phyloP scores from a whole-genome alignment of 1,284 basidiomycete genomes.

The Malassezia arunalokei region DNA sequence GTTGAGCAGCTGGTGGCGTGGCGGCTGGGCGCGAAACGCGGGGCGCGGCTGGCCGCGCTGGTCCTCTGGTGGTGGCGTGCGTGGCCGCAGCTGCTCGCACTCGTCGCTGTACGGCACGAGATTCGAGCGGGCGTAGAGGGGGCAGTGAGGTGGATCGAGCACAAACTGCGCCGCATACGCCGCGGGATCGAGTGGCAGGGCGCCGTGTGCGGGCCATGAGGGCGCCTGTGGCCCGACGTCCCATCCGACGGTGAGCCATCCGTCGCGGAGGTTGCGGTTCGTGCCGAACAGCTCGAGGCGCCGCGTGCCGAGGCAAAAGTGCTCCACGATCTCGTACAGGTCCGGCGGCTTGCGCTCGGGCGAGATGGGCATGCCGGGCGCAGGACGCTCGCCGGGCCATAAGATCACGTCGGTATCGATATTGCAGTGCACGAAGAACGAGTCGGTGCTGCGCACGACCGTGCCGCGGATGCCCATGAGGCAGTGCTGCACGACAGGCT shows the following conservation, averaged over 20 bases:
- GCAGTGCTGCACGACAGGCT: slow-evolving; percentile 58
- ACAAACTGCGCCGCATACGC: slow-evolving; percentile 32
- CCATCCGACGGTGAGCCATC: slow-evolving; percentile 76
- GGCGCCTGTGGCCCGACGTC: slow-evolving; percentile 31
- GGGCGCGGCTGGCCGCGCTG: no score
- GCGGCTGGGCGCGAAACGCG: not conserved
- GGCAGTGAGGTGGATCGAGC: slow-evolving; percentile 32
- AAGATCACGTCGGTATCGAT: slow-evolving; percentile 93
- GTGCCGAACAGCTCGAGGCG: slow-evolving; percentile 81
- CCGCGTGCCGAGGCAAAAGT: slow-evolving; percentile 87
- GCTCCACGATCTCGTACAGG: slow-evolving; percentile 87
- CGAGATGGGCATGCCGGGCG: slow-evolving; percentile 21
- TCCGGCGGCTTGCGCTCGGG: slow-evolving; percentile 75
- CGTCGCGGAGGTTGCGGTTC: slow-evolving; percentile 60
- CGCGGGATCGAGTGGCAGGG: slow-evolving; percentile 19
- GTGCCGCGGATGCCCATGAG: slow-evolving; percentile 97
- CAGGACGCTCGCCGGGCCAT: slow-evolving; percentile 65
- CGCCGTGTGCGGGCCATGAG: slow-evolving; percentile 8
- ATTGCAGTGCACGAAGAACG: slow-evolving; percentile 94
- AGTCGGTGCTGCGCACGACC: slow-evolving; percentile 81
- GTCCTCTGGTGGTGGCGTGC: slow-evolving; percentile 20
- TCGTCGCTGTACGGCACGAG: slow-evolving; percentile 28
- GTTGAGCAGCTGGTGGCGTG: slow-evolving; percentile 21
- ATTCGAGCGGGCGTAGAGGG: slow-evolving; percentile 27
- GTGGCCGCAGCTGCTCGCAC: slow-evolving; percentile 34